Evolutionary conservation across 2,329 filamentous ascomycete genomes (phyloP).

Genomic region (Epichloe uncinata): DNA sequence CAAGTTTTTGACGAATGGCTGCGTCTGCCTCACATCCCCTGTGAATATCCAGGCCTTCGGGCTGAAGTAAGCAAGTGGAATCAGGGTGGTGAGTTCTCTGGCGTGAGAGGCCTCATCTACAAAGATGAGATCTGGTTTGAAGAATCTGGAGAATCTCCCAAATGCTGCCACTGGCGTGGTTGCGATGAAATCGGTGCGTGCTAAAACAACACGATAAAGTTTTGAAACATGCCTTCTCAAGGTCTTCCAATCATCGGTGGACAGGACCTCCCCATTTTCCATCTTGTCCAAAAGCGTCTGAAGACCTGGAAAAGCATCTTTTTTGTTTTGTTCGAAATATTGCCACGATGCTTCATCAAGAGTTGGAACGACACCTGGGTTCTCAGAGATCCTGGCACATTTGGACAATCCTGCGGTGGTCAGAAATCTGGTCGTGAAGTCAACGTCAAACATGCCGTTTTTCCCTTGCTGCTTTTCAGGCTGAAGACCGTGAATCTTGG

Average conservation of each 20-base stretch:
- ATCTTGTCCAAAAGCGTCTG: constrained; percentile 22
- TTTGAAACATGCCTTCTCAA: constrained; percentile 19
- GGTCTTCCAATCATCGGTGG: constrained; percentile 15
- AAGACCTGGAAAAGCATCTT: constrained; percentile 20
- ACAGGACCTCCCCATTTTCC: constrained; percentile 14
- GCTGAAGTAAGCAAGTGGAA: constrained; percentile 29
- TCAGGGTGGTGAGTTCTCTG: constrained; percentile 30
- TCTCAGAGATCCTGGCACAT: constrained; percentile 6
- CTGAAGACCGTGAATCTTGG: constrained; percentile 14
- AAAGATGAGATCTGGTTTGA: constrained; percentile 73
- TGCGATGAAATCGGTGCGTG: constrained; percentile 29
- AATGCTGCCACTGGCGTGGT: constrained; percentile 32
- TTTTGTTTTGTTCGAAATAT: constrained; percentile 21
- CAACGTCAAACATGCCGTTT: constrained; percentile 4
- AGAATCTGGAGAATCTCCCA: constrained; percentile 32
- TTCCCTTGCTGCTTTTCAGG: not conserved
- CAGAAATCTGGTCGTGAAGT: constrained; percentile 25
- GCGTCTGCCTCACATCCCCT: constrained; percentile 31
- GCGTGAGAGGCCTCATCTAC: constrained; percentile 55
- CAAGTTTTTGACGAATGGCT: constrained; percentile 25
- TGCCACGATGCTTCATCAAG: constrained; percentile 31
- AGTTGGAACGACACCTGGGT: constrained; percentile 20
- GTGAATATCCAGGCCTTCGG: constrained; percentile 32
- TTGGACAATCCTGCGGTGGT: constrained; percentile 13
- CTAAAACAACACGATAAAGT: constrained; percentile 26